phyloP scores from a whole-genome alignment of 2,329 filamentous ascomycete genomes.

The Pseudofabraea citricarpa region DNA sequence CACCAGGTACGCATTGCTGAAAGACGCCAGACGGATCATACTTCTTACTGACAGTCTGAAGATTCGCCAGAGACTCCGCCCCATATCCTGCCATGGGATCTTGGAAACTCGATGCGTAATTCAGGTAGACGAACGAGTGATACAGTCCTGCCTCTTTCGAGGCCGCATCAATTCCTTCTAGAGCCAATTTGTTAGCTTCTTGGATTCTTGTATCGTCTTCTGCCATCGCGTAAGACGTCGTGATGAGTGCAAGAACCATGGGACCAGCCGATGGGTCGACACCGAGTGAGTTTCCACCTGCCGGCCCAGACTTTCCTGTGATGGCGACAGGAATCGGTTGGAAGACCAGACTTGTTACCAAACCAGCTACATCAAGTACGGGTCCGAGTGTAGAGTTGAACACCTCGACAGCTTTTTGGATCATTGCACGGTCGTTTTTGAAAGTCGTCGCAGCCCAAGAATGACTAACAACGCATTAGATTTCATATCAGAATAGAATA shows the following conservation, averaged over 20 bases:
- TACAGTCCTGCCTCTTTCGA: constrained; percentile 1
- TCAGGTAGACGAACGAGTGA: constrained; percentile 31
- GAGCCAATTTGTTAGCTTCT: neutral
- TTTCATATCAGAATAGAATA: neutral
- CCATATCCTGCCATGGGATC: constrained; percentile 39
- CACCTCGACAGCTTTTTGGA: neutral
- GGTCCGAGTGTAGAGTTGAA: neutral
- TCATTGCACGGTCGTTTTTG: neutral
- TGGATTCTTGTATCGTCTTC: neutral
- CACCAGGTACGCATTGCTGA: constrained; percentile 19
- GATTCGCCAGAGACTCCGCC: constrained; percentile 28
- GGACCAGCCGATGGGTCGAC: constrained; percentile 4
- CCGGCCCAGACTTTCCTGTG: neutral
- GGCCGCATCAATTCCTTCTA: neutral
- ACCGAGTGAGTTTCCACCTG: constrained; percentile 6
- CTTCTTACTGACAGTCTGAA: constrained; percentile 26
- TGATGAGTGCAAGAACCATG: neutral
- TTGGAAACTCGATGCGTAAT: constrained; percentile 40
- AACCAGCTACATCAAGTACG: neutral
- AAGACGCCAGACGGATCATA: constrained; percentile 35
- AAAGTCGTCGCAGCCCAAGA: neutral
- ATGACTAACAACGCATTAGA: neutral
- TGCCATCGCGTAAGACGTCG: neutral
- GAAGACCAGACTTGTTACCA: neutral
- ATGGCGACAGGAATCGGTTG: neutral